Evolutionary conservation across 2,329 filamentous ascomycete genomes (phyloP).

Genomic region (Ascochyta pisi): DNA sequence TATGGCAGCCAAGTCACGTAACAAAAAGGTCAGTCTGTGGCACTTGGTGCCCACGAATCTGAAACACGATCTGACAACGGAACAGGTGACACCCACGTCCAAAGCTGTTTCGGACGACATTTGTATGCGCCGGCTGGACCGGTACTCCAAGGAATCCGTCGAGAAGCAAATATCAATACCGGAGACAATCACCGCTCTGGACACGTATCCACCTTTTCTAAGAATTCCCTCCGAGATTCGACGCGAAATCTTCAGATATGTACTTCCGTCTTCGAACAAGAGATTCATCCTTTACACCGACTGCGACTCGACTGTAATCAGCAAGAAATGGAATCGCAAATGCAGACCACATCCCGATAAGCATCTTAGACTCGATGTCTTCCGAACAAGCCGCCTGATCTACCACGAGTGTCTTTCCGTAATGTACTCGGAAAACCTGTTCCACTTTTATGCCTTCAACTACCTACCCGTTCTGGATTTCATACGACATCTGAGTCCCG

Average conservation of each 20-base stretch:
- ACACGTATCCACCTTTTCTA: slow-evolving; percentile 47
- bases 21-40: slow-evolving; percentile 42
- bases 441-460: slow-evolving; percentile 50
- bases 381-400: slow-evolving; percentile 48
- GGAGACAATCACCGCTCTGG: slow-evolving; percentile 46
- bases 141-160: slow-evolving; percentile 39
- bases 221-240: slow-evolving; percentile 50
- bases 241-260: slow-evolving; percentile 48
- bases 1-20: slow-evolving; percentile 46
- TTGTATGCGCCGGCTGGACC: slow-evolving; percentile 31
- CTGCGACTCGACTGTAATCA: slow-evolving; percentile 49
- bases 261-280: slow-evolving; percentile 48
- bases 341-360: slow-evolving; percentile 45
- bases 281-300: slow-evolving; percentile 57
- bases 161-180: slow-evolving; percentile 47
- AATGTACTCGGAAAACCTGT: slow-evolving; percentile 49
- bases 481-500: slow-evolving; percentile 48
- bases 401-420: slow-evolving; percentile 50
- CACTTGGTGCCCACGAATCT: slow-evolving; percentile 3
- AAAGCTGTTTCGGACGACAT: slow-evolving; percentile 36
- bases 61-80: slow-evolving; percentile 26
- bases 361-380: slow-evolving; percentile 42
- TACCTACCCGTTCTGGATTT: slow-evolving; percentile 51
- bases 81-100: slow-evolving; percentile 39
- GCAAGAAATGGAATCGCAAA: slow-evolving; percentile 47